phyloP scores from a whole-genome alignment of 2,329 filamentous ascomycete species.

The Aspergillus sp. region DNA sequence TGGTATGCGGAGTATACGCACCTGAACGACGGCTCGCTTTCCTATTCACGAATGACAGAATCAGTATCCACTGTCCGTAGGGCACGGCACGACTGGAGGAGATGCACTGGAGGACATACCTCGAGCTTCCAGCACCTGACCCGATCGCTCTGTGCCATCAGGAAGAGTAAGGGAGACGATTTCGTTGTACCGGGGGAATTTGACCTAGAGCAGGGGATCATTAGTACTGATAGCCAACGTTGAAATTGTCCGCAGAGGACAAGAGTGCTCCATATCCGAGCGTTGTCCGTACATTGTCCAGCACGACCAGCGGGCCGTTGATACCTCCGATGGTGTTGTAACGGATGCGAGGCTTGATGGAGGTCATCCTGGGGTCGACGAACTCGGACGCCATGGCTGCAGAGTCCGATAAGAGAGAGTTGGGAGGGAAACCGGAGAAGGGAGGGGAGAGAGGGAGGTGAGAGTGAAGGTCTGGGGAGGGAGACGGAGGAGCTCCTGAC shows the following conservation, averaged over 20 bases:
- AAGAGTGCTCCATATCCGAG: not conserved
- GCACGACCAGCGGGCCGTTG: slow-evolving; percentile 95
- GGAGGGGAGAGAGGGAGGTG: no score
- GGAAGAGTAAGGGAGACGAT: slow-evolving; percentile 94
- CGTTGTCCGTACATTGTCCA: slow-evolving; percentile 77
- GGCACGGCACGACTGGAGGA: not conserved
- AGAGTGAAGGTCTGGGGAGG: no score
- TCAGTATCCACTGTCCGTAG: slow-evolving; percentile 15
- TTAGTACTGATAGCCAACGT: slow-evolving; percentile 14
- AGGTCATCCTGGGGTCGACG: slow-evolving; percentile 47
- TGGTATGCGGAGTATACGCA: slow-evolving; percentile 41
- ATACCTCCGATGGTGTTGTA: slow-evolving; percentile 99
- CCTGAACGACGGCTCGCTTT: slow-evolving; percentile 92
- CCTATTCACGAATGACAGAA: slow-evolving; percentile 52
- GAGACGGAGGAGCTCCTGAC: no score
- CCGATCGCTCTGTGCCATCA: slow-evolving; percentile 89
- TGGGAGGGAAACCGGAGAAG: no score
- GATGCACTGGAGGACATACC: slow-evolving; percentile 63
- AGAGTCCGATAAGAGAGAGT: no score
- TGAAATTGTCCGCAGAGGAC: not conserved
- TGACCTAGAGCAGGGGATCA: slow-evolving; percentile 64
- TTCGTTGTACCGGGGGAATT: slow-evolving; percentile 96
- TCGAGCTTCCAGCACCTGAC: slow-evolving; percentile 96
- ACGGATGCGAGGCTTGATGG: slow-evolving; percentile 70
- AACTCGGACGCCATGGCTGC: slow-evolving; percentile 25